Base-by-base conservation (phyloP, 2,329 filamentous ascomycete genomes). In the Penicillium sp. region DNA sequence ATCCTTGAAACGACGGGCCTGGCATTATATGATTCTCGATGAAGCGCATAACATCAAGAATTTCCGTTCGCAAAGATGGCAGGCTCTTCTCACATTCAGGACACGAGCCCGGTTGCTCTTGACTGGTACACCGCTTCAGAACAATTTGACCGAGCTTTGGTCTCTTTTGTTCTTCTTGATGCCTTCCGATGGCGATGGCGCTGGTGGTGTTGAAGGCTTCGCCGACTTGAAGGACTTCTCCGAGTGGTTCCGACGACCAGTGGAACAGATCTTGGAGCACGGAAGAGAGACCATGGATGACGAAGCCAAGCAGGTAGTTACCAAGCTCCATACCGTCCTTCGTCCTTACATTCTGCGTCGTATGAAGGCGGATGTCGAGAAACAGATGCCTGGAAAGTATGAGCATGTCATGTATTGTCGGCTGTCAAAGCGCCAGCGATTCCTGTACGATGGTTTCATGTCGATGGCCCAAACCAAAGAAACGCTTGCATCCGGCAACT, bases 1-100 rank as follows among this genome's bases (percentile, higher is more conserved):
- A 65, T 91, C 96, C 1, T 96, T 99, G 78, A 95, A 96, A 72
- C 87, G 93, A 60, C 87, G 93, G 33, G 85, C 87, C 52, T 99
- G 96, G 96, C 93, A 98, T 71, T 99, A 98, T 75, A 91, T 99
- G 85, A 93, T 99, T 62, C 84, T 99, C 1, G 95, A 99, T 66
- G 95, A 99, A 78, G 95, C 96, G 0, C 95, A 99, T 79, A 98
- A 99, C 76, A 99, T 99, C 82, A 98, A 99, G 71, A 99, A 99
- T 75, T 99, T 98, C 81, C 93, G 96, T 69, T 97, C 93, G 1
- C 93, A 97, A 73, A 84, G 93, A 62, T 99, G 95, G 93, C 95
- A 98, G 73, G 93, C 92, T 0, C 84, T 99, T 62, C 85, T 99
- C 22, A 95, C 90, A 0, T 96, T 99, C 78, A 93, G 96, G 67